These are phyloP conservation scores for Macrolepiota dolichaula DNA, from an alignment of 768 basidiomycete genomes.

Conservation along the genomic window DNA sequence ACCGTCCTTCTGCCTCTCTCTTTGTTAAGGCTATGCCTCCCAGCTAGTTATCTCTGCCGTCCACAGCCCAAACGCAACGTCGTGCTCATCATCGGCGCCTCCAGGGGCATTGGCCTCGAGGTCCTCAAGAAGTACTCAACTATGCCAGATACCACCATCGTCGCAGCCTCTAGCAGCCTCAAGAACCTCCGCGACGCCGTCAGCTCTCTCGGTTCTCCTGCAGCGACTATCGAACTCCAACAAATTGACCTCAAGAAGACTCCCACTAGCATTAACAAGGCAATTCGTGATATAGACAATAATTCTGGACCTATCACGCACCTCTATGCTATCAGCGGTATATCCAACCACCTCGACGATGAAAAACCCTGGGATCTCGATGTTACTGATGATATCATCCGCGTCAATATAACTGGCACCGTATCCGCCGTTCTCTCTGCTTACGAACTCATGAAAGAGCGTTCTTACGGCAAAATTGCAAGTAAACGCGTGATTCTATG, in stretches of 20 bases:
- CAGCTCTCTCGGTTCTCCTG: constrained; percentile 15
- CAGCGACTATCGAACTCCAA: constrained; percentile 19
- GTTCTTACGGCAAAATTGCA: background rate
- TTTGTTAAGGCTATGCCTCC: background rate
- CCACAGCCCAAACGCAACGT: background rate
- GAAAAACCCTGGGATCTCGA: constrained; percentile 19
- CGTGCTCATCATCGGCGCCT: background rate
- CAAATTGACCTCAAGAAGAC: constrained; percentile 20
- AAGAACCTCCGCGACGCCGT: constrained; percentile 18
- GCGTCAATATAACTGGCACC: constrained; percentile 26
- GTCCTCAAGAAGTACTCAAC: constrained; percentile 25
- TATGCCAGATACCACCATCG: constrained; percentile 21
- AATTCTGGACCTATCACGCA: constrained; percentile 28
- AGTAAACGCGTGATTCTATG: background rate
- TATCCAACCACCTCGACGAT: constrained; percentile 22
- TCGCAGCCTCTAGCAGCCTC: constrained; percentile 20
- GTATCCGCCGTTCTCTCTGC: constrained; percentile 22
- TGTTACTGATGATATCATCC: constrained; percentile 23
- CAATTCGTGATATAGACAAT: constrained; percentile 19
- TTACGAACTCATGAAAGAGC: constrained; percentile 28
- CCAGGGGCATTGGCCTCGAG: constrained; percentile 23
- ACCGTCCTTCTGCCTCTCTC: background rate
- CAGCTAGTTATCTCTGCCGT: background rate
- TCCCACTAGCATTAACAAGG: constrained; percentile 14
- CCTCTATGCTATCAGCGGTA: constrained; percentile 26